Base-by-base conservation (phyloP, 176 grass and related monocot genomes). In the Oryza glumipatula region DNA sequence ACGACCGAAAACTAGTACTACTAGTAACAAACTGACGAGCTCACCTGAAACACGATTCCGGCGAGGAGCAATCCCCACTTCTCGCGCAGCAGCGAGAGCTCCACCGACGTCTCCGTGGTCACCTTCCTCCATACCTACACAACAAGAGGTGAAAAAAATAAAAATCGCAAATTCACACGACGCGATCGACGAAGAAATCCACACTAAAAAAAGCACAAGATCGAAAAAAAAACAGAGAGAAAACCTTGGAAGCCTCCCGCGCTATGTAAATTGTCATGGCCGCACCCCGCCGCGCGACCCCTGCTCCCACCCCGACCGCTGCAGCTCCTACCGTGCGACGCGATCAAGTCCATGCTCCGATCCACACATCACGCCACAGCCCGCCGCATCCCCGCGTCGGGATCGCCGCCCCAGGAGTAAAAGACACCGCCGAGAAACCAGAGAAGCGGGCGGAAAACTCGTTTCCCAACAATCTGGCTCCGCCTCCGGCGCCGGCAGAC, bases 181-280 rank as follows among this genome's bases (percentile, higher is more conserved):
- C 43, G 19, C 67, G 7, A 21, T 71, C 44, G 9, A 19, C 13
- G 24, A 2, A 32, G 30, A 32, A 0, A 66, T 11, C 10, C 17
- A 3, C 23, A 41, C 17, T 51, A 16, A 64, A 10, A 16, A 64
- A 10, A 12, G 35, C 1, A 51, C n/a, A 3, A 33, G 0, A 60
- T 43, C 36, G 63, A 49, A 7, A 23, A 10, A 5, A 17, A 54
- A 54, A 54, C 1, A 17, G 2, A 2, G 54, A 64, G 7, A 65
- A 52, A 6, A 98, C 96, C 96, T 98, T 98, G 83, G 93, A 95
- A 73, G 87, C 75, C 87, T 98, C 96, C 72, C 96, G 85, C 67
- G 96, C 96, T 88, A 98, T 86, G 89, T 95, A 94, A 75, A 95
- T 80, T 33, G 96, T 92, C 93, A 89, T 95, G 70, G 30, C 82